These are phyloP conservation scores for Aspergillus ruber DNA, from an alignment of 2,329 filamentous ascomycete genomes.

Conservation along the genomic window DNA sequence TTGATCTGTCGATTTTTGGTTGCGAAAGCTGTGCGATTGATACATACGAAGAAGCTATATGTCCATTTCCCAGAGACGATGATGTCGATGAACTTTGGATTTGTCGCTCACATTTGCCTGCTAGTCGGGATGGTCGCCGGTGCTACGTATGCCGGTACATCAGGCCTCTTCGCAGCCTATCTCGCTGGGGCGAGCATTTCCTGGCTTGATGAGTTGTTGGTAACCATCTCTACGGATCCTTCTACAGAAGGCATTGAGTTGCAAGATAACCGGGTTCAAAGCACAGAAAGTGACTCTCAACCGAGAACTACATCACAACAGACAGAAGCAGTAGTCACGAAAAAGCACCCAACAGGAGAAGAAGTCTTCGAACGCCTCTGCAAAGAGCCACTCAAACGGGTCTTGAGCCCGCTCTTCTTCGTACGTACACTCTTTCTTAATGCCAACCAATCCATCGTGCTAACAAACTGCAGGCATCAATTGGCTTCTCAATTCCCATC, in stretches of 20 bases:
- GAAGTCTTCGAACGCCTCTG: constrained; percentile 44
- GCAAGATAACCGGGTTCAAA: background rate
- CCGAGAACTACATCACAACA: background rate
- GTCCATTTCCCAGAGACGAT: constrained; percentile 6
- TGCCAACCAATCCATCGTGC: background rate
- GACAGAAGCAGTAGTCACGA: background rate
- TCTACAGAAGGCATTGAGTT: background rate
- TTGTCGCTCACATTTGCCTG: constrained; percentile 39
- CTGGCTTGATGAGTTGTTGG: constrained; percentile 42
- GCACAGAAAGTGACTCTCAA: background rate
- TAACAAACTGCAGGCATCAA: constrained; percentile 38
- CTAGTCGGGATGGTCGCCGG: constrained; percentile 44
- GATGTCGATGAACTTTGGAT: constrained; percentile 18
- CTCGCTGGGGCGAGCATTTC: constrained; percentile 48
- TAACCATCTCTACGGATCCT: background rate
- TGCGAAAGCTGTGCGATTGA: constrained; percentile 5
- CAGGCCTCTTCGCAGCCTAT: constrained; percentile 52
- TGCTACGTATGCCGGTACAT: constrained; percentile 51
- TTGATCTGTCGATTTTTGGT: constrained; percentile 20
- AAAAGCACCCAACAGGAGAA: constrained; percentile 13
- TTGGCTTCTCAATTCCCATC: constrained; percentile 75
- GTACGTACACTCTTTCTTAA: constrained; percentile 34
- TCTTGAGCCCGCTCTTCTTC: constrained; percentile 69
- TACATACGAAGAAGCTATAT: constrained; percentile 2
- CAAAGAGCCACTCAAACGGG: constrained; percentile 38